Evolutionary conservation across 2,329 filamentous ascomycete species (phyloP).

Genomic region (Neobulgaria alba): DNA sequence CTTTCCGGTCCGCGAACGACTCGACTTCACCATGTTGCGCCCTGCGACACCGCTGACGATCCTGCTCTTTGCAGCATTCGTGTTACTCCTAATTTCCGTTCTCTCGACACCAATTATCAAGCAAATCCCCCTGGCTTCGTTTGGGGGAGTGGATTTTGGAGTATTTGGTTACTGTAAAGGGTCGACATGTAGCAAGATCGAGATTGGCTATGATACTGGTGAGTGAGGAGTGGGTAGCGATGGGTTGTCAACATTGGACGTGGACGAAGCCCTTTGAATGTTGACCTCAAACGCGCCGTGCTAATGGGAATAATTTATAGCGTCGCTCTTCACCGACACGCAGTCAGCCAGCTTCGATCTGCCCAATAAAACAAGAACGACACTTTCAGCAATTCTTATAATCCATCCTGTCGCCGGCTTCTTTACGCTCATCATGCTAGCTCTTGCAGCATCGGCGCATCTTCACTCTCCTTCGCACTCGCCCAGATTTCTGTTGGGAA

Average conservation of each 20-base stretch:
- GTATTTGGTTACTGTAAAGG: slow-evolving; percentile 82
- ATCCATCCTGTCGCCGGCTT: slow-evolving; percentile 87
- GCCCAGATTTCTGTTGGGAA: slow-evolving; percentile 71
- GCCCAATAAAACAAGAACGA: slow-evolving; percentile 42
- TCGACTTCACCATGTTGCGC: slow-evolving; percentile 50
- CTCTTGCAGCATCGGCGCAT: slow-evolving; percentile 72
- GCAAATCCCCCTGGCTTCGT: slow-evolving; percentile 73
- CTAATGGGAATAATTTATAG: slow-evolving; percentile 13
- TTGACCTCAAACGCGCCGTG: slow-evolving; percentile 1
- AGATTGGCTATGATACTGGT: slow-evolving; percentile 84
- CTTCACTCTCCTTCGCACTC: slow-evolving; percentile 85
- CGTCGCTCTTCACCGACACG: slow-evolving; percentile 17
- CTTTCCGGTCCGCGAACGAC: slow-evolving; percentile 14
- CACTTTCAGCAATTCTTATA: slow-evolving; percentile 81
- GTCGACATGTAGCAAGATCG: slow-evolving; percentile 57
- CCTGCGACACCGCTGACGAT: slow-evolving; percentile 87
- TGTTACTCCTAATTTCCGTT: slow-evolving; percentile 73
- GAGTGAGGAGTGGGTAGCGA: slow-evolving; percentile 30
- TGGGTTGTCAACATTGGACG: background rate
- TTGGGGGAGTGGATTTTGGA: slow-evolving; percentile 71
- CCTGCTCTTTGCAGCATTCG: slow-evolving; percentile 78
- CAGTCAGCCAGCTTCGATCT: slow-evolving; percentile 44
- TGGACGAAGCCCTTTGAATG: background rate
- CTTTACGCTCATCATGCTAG: slow-evolving; percentile 75
- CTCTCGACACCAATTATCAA: slow-evolving; percentile 88